These are phyloP conservation scores for Collybia sordida DNA, from an alignment of 768 basidiomycete genomes.

Conservation along the genomic window DNA sequence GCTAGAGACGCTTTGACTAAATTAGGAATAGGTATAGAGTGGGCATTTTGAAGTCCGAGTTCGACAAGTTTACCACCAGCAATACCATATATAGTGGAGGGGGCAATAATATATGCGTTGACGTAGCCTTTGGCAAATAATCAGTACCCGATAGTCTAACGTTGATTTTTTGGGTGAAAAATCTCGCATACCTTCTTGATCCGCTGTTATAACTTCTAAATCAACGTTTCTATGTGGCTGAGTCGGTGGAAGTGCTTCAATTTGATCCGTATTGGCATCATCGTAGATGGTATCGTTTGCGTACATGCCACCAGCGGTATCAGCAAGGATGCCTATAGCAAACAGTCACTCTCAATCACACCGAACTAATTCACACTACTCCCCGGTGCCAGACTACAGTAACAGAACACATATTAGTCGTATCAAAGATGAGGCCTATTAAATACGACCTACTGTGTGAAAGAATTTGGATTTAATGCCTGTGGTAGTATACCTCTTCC, in stretches of 20 bases:
- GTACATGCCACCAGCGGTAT: constrained; percentile 41
- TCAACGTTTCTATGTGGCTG: constrained; percentile 52
- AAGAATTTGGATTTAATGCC: constrained; percentile 40
- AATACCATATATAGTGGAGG: constrained; percentile 24
- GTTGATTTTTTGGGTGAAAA: neutral
- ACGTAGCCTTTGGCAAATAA: constrained; percentile 17
- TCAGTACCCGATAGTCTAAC: neutral
- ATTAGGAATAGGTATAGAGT: constrained; percentile 24
- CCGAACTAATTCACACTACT: neutral
- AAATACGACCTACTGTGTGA: constrained; percentile 45
- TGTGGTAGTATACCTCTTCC: constrained; percentile 30
- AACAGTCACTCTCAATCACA: neutral
- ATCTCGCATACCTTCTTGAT: constrained; percentile 36
- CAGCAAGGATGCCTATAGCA: constrained; percentile 39
- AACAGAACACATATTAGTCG: too few species aligned
- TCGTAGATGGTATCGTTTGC: constrained; percentile 40
- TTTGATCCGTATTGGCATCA: constrained; percentile 43
- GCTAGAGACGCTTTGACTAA: constrained; percentile 24
- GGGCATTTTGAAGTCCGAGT: constrained; percentile 23
- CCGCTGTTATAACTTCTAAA: constrained; percentile 39
- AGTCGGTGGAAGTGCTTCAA: constrained; percentile 41
- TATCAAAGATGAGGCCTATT: too few species aligned
- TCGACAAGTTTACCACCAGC: constrained; percentile 23
- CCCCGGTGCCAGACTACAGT: constrained; percentile 22
- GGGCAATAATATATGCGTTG: constrained; percentile 25